Base-by-base conservation (phyloP, 306 rosid genomes). In the Lithocarpus polystachyus region DNA sequence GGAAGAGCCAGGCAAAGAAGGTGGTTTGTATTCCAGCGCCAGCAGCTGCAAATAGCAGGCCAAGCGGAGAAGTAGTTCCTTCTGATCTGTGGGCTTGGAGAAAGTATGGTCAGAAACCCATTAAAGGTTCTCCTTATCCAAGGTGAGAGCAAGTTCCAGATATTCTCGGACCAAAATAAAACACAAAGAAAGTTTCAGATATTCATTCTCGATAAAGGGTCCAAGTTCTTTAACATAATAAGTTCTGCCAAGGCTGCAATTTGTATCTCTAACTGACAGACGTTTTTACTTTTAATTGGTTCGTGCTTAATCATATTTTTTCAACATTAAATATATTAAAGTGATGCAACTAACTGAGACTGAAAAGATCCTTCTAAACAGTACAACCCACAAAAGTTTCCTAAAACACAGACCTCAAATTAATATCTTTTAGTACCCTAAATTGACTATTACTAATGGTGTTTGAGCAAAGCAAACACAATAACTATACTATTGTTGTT, bases 21-120 rank as follows among this genome's bases (percentile, higher is more conserved):
- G 98, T 94, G 9, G 94, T 94, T 0, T 94, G 98, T 26, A 92
- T 94, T 86, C 98, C 97, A 23, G 97, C 98, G 53, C 98, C 98
- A 72, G 94, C 97, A 31, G 93, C 93, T 35, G 90, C 88, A 74
- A 94, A 89, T 83, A 94, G 89, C 86, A 89, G 98, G 81, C 88
- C 93, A 57, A 92, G 87, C 59, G 97, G 98, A 74, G 98, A 94
- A 84, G 93, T 92, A 62, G 98, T 94, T 83, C 98, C 98, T 15
- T 94, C 96, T 48, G 98, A 94, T 90, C 90, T 94, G 80, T 94
- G 98, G 98, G 98, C 97, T 61, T 94, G 98, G 98, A 89, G 98
- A 80, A 94, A 94, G 88, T 94, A 94, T 51, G 98, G 98, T 81
- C 98, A 94, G 87, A 92, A 94, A 87, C 98, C 98, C 79, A 94